phyloP scores from a whole-genome alignment of 1,284 basidiomycete species.

The Pterula multifida region DNA sequence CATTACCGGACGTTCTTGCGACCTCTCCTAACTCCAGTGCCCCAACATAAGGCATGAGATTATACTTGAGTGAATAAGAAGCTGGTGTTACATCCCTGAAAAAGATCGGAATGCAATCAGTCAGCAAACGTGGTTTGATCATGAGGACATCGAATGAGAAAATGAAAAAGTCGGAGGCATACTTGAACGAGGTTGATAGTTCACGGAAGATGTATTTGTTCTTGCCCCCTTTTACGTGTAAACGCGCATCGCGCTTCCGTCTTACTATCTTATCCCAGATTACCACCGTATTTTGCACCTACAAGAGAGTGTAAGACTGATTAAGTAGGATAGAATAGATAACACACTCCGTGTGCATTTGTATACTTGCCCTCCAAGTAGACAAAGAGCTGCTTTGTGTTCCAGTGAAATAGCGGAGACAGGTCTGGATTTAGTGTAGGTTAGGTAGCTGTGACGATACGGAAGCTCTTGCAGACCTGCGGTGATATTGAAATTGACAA shows the following conservation, averaged over 20 bases:
- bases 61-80: constrained; percentile 74
- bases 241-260: constrained; percentile 59
- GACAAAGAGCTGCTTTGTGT: constrained; percentile 87
- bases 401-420: constrained; percentile 80
- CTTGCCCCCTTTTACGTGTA: constrained; percentile 45
- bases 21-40: constrained; percentile 67
- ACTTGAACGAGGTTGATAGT: constrained; percentile 69
- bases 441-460: constrained; percentile 4
- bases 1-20: constrained; percentile 40
- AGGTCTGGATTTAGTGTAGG: constrained; percentile 39
- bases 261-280: constrained; percentile 87
- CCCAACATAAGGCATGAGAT: constrained; percentile 85
- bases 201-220: constrained; percentile 85
- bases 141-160: neutral
- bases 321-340: constrained; percentile 1
- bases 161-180: constrained; percentile 22
- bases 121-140: neutral
- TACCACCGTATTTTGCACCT: constrained; percentile 77
- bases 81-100: constrained; percentile 52
- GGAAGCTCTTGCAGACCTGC: constrained; percentile 41
- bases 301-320: constrained; percentile 6
- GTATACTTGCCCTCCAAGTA: constrained; percentile 75
- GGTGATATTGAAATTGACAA: constrained; percentile 66
- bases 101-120: neutral
- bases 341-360: constrained; percentile 56